Evolutionary conservation across 345 rosid genomes (phyloP).

Genomic region (Dipteronia sinensis): DNA sequence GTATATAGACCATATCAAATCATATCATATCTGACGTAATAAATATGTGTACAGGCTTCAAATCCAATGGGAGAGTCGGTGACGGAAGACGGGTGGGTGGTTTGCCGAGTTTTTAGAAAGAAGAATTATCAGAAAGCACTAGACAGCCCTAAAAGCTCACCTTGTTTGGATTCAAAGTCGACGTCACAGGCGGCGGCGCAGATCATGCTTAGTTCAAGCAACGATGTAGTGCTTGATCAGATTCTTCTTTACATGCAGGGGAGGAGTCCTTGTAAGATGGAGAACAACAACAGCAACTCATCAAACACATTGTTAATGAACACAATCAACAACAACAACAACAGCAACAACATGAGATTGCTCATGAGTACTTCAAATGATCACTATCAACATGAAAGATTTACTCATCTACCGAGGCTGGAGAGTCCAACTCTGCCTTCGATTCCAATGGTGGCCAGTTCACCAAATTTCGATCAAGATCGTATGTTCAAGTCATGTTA

Average conservation of each 20-base stretch:
- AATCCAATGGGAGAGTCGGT: conserved; percentile 49
- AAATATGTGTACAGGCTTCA: conserved; percentile 26
- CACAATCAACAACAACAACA: conserved; percentile 13
- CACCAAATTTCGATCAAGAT: conserved; percentile 25
- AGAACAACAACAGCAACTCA: conserved; percentile 51
- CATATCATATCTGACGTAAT: not conserved
- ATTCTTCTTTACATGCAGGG: conserved; percentile 74
- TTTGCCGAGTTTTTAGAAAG: conserved; percentile 91
- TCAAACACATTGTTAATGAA: conserved; percentile 15
- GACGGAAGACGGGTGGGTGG: conserved; percentile 96
- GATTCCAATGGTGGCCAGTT: conserved; percentile 19
- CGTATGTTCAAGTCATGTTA: conserved; percentile 27
- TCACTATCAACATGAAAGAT: conserved; percentile 36
- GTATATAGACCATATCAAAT: too few relatives aligned
- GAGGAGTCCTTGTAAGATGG: conserved; percentile 48
- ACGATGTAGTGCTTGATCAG: conserved; percentile 59
- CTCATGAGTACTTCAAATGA: conserved; percentile 22
- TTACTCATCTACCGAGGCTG: conserved; percentile 74
- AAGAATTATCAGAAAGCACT: conserved; percentile 85
- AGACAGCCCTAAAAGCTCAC: conserved; percentile 63
- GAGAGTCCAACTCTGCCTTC: conserved; percentile 55
- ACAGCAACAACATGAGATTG: conserved; percentile 21
- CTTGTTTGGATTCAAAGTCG: conserved; percentile 52
- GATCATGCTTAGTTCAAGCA: conserved; percentile 30
- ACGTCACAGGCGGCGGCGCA: conserved; percentile 3